A percentile compares a stretch with the other conserved stretches of the same genome.
These are phyloP conservation scores for Phytophthora europaea DNA, from an alignment of 352 stramenopile genomes.

Conservation along the genomic window DNA sequence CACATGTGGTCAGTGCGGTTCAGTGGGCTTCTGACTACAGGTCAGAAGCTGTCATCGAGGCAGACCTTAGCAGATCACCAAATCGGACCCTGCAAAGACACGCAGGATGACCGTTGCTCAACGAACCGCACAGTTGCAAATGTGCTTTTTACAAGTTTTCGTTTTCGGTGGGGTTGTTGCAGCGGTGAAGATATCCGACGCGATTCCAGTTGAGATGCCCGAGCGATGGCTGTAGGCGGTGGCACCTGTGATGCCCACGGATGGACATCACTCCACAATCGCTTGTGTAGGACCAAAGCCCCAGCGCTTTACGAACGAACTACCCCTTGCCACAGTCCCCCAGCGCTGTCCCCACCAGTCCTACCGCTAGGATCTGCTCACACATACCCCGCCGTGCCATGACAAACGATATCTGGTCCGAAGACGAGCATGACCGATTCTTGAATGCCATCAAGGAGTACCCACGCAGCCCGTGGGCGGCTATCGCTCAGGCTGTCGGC, in stretches of 20 bases:
- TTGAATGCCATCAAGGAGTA: slow-evolving; percentile 56
- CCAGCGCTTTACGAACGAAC: background rate
- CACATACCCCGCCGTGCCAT: background rate
- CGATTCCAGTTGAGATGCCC: background rate
- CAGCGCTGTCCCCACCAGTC: background rate
- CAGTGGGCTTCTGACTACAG: background rate
- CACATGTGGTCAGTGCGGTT: background rate
- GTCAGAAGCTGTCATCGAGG: background rate
- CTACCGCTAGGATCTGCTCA: background rate
- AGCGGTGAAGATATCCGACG: no score
- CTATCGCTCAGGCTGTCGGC: slow-evolving; percentile 51
- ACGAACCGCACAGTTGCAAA: background rate
- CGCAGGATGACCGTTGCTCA: background rate
- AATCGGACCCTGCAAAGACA: background rate
- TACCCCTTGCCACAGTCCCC: background rate
- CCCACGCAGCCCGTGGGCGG: slow-evolving; percentile 52
- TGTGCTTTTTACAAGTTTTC: background rate
- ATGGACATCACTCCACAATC: background rate
- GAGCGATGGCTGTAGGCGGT: background rate
- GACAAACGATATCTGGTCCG: slow-evolving; percentile 51
- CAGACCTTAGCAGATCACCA: background rate
- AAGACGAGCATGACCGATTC: slow-evolving; percentile 71
- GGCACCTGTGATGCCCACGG: background rate
- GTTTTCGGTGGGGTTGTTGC: background rate
- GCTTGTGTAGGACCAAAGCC: background rate